Conservation (phyloP, 129 eudicot species). For the Tagetes patula region DNA sequence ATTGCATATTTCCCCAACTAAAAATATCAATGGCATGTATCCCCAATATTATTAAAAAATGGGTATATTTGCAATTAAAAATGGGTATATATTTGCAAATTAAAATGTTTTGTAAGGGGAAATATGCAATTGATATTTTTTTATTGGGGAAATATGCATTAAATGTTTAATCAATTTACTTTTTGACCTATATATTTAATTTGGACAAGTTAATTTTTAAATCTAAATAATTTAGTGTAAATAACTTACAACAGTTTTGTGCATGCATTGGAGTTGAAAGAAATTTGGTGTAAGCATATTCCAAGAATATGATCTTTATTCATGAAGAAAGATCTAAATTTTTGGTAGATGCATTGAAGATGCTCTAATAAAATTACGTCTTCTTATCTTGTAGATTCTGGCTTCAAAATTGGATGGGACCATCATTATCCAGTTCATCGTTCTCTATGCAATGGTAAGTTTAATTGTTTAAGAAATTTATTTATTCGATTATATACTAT, state of each 20-base stretch:
- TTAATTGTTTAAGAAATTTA: constrained; percentile 15
- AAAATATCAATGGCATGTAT: no score
- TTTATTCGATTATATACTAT: not conserved
- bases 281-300: not conserved
- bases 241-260: not conserved
- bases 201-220: not conserved
- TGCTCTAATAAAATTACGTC: constrained; percentile 1
- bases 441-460: constrained; percentile 77
- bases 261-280: constrained; percentile 4
- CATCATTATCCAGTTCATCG: constrained; percentile 66
- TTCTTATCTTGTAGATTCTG: constrained; percentile 65
- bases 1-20: no score
- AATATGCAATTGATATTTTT: no score
- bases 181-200: not conserved
- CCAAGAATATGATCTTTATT: not conserved
- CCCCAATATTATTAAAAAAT: no score
- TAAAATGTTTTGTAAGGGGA: not conserved
- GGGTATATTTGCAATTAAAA: no score
- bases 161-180: not conserved
- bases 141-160: no score
- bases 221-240: not conserved
- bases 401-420: constrained; percentile 98
- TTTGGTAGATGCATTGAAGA: not conserved
- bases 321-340: not conserved
- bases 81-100: no score